Conservation (phyloP, 495 filamentous ascomycete genomes). For the Rusavskia elegans region DNA sequence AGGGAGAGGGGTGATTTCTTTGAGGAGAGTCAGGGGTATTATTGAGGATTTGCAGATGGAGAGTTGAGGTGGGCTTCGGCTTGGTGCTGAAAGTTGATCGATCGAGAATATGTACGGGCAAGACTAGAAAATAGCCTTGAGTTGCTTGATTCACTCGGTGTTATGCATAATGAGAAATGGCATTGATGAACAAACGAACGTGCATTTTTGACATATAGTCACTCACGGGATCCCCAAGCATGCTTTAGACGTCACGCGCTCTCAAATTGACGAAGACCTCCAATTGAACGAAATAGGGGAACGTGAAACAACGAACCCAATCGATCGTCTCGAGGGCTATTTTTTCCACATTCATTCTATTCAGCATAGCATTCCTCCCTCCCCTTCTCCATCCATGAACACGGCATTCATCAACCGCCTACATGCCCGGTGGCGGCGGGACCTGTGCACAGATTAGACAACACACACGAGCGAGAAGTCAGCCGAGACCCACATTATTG, state of each 20-base stretch:
- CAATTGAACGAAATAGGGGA: neutral
- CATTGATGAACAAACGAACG: no score
- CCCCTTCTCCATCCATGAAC: neutral
- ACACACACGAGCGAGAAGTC: neutral
- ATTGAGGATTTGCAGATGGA: neutral
- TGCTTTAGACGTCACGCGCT: no score
- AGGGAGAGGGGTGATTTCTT: constrained; percentile 32
- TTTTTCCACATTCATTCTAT: neutral
- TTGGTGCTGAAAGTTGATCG: neutral
- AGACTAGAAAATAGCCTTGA: no score
- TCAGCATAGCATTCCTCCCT: neutral
- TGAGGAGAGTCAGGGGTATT: constrained; percentile 23
- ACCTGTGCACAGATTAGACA: constrained; percentile 19
- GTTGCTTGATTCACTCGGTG: no score
- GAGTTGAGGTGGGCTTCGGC: neutral
- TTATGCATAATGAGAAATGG: neutral
- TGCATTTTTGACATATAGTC: no score
- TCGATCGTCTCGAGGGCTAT: no score
- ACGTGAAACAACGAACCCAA: neutral
- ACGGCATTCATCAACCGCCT: constrained; percentile 2
- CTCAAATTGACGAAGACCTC: no score
- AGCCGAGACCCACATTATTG: constrained; percentile 40
- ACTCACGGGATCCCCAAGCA: no score
- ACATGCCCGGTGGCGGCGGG: constrained; percentile 37
- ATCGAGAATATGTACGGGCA: neutral